phyloP scores from a whole-genome alignment of 2,329 filamentous ascomycete genomes.

The Zasmidium citrigriseum region DNA sequence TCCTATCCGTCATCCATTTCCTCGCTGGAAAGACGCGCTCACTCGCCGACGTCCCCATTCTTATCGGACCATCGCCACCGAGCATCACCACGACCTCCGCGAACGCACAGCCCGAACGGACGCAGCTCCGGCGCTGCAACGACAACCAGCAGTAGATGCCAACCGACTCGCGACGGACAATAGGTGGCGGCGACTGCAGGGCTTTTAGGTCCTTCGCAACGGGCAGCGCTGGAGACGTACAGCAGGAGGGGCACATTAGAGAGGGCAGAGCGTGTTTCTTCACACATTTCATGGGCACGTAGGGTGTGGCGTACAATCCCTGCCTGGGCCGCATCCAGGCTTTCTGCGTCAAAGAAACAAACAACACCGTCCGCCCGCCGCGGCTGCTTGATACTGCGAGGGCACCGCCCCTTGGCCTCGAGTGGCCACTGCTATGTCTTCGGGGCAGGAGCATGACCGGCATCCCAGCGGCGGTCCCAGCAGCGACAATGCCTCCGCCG shows the following conservation, averaged over 20 bases:
- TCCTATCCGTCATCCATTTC: no score
- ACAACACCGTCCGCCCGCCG: neutral
- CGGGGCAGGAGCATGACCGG: slow-evolving; percentile 2
- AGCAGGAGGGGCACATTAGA: neutral
- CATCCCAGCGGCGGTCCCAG: slow-evolving; percentile 9
- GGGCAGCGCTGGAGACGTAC: neutral
- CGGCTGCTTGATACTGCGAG: neutral
- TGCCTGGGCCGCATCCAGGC: slow-evolving; percentile 1
- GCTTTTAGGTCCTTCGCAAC: slow-evolving; percentile 20
- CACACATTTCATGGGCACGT: slow-evolving; percentile 3
- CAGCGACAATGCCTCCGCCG: neutral
- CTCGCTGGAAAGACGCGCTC: no score
- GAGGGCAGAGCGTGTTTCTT: neutral
- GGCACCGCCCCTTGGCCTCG: neutral
- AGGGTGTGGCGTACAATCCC: slow-evolving; percentile 8
- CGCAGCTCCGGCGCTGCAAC: neutral
- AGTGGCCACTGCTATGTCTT: slow-evolving; percentile 9
- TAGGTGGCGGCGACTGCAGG: slow-evolving; percentile 12
- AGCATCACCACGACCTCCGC: neutral
- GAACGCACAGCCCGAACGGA: neutral
- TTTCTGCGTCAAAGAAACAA: neutral
- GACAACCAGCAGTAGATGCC: neutral
- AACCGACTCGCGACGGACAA: neutral
- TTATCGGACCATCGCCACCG: neutral
- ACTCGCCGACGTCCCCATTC: neutral